Conservation (phyloP, 106 monocot species). For the Alisma plantagoaquatica region DNA sequence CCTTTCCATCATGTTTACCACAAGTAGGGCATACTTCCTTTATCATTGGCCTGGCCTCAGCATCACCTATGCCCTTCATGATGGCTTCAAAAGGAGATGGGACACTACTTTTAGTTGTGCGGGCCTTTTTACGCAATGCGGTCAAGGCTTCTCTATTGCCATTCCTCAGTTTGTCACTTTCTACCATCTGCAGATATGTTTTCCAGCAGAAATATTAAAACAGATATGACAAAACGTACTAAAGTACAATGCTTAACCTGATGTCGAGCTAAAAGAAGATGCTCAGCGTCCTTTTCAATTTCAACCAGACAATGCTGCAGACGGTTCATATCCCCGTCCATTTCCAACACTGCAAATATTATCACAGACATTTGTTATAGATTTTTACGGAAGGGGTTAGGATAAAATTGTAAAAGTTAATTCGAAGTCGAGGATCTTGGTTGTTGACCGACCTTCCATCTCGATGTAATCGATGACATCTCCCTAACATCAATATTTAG, state of each 20-base stretch:
- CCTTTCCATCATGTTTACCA: slow-evolving; percentile 64
- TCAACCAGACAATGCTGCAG: slow-evolving; percentile 53
- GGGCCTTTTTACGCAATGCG: slow-evolving; percentile 79
- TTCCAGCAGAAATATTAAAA: not conserved
- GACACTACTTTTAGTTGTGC: slow-evolving; percentile 81
- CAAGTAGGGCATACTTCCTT: slow-evolving; percentile 89
- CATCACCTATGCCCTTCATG: slow-evolving; percentile 63
- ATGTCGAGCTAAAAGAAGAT: slow-evolving; percentile 72
- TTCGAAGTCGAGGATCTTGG: too few species aligned
- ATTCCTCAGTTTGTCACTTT: slow-evolving; percentile 79
- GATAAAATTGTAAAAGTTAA: too few species aligned
- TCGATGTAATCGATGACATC: too few species aligned
- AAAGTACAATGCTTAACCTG: slow-evolving; percentile 21
- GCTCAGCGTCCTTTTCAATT: slow-evolving; percentile 76
- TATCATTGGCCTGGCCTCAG: slow-evolving; percentile 37
- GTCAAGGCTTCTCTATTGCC: slow-evolving; percentile 84
- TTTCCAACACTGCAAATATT: too few species aligned
- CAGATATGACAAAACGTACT: not conserved
- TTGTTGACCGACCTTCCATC: too few species aligned
- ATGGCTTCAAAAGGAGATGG: slow-evolving; percentile 72
- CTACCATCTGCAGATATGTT: slow-evolving; percentile 43
- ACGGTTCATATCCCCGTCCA: slow-evolving; percentile 61
- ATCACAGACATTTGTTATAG: too few species aligned
- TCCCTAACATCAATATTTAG: too few species aligned
- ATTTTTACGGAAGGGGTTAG: too few species aligned